Base-by-base conservation (phyloP, 352 stramenopile genomes). In the Phytophthora pisi region DNA sequence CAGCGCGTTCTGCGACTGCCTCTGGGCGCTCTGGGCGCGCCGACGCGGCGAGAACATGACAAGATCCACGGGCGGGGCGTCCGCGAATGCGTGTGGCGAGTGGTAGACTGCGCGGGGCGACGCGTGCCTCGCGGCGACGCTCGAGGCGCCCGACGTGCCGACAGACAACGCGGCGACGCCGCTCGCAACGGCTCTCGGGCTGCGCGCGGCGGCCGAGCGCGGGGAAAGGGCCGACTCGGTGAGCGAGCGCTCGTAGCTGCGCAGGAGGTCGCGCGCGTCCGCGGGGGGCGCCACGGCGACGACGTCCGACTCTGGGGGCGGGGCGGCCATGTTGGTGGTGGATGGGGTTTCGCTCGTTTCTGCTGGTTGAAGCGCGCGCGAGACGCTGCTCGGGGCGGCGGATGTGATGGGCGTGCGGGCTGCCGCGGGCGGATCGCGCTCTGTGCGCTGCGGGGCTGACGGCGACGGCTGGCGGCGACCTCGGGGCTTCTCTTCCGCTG, bases 31-130 rank as follows among this genome's bases (percentile, higher is more conserved):
- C 18, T 70, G 65, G 28, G 75, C 79, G 3, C 81, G 83, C 31
- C 83, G 64, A 61, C 81, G 79, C 5, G 86, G 86, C 15, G 86
- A 93, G 30, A 92, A 90, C 46, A 57, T 77, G n/a, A 70, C 50
- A 20, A 92, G 69, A 16, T 70, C 61, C 36, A 70, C 58, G 2
- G 79, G 73, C 20, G 70, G 64, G 26, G 69, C 61, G 53, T 81
- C 74, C 0, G 69, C 72, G 34, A 91, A 90, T 1, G 78, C 78
- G 26, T 72, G 66, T 3, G 84, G 75, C 30, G 82, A 91, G 69
- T 94, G 82, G 18, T 87, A 70, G 15, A 94, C 81, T 3, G 83
- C 84, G 38, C 82, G 65, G 9, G 84, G 84, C 0, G 84, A 92
- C 64, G 69, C 26, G 20, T 73, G 61, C 49, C 63, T 61, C 15